phyloP scores from a whole-genome alignment of 2,329 filamentous ascomycete genomes.

The Phaeophleospora eucalypticola region DNA sequence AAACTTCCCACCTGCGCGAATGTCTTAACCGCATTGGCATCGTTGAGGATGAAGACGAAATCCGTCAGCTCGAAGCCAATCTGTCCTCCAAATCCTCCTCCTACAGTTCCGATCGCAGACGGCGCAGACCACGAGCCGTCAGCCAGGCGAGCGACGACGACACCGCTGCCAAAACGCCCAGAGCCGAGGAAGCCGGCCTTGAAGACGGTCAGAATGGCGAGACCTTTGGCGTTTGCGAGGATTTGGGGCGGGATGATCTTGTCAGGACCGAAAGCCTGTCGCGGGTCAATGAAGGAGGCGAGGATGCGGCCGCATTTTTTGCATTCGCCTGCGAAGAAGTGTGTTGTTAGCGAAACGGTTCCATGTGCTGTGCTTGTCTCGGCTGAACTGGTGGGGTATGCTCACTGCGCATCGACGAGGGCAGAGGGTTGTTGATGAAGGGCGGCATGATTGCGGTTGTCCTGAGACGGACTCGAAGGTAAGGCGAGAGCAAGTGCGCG shows the following conservation, averaged over 20 bases:
- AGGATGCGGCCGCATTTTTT: constrained; percentile 96
- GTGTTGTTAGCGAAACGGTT: constrained; percentile 1
- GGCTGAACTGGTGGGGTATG: constrained; percentile 12
- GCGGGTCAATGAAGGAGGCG: constrained; percentile 87
- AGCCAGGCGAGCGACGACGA: constrained; percentile 73
- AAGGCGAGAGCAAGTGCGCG: no score
- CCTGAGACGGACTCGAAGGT: no score
- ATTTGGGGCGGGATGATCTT: constrained; percentile 93
- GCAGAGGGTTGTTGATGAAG: constrained; percentile 52
- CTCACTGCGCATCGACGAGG: constrained; percentile 51
- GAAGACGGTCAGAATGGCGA: constrained; percentile 80
- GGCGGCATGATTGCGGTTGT: constrained; percentile 25
- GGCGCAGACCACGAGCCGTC: constrained; percentile 79
- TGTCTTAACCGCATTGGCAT: constrained; percentile 79
- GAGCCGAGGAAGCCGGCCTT: constrained; percentile 84
- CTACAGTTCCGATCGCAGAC: constrained; percentile 73
- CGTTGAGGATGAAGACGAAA: constrained; percentile 98
- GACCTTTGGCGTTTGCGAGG: constrained; percentile 86
- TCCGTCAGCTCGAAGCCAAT: constrained; percentile 85
- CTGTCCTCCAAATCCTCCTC: constrained; percentile 79
- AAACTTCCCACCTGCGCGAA: constrained; percentile 90
- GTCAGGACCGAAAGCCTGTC: constrained; percentile 89
- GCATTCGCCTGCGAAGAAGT: constrained; percentile 70
- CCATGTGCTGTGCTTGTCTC: not conserved
- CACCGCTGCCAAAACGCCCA: constrained; percentile 73